Base-by-base conservation (phyloP, 495 filamentous ascomycete species). In the Daldinia decipiens region DNA sequence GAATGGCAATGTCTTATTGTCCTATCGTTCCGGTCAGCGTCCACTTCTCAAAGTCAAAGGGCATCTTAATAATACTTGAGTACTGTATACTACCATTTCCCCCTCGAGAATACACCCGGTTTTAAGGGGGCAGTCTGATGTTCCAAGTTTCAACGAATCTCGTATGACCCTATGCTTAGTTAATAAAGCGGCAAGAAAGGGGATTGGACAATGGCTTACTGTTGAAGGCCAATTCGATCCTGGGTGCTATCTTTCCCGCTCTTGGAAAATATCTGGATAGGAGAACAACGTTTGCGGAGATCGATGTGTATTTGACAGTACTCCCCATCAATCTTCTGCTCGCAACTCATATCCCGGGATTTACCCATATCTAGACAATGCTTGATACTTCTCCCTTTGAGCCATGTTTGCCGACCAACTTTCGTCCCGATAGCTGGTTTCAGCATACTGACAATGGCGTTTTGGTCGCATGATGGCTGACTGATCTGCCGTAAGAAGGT, bases 241-340 rank as follows among this genome's bases (percentile, higher is more conserved):
- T 76, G 57, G 0, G 93, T 97, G 7, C 93, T 94, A 67, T 97
- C 92, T 72, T 94, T 95, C 39, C 93, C 93, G 66, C 92, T 94
- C 78, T 97, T 97, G 8, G 92, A 95, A 74, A 96, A 96, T 29
- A 97, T 92, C 51, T 90, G 89, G 8, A 97, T 88, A 32, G 84
- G 82, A 3, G 83, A 60, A 0, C 74, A 73, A 7, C 72, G 72
- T 50, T 86, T 88, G 3, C 81, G 80, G 17, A 93, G 80, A 65
- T 96, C 88, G 21, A 97, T 86, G 65, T 97, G 93, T 27, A 97
- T 89, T 72, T 96, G 92, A 71, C 92, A 94, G 64, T 95, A 95
- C 76, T 95, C 92, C 3, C 93, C 93, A 70, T 97, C 93, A 59
- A 95, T 89, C 76, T 96, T 97, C 39, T 88, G 82, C 70, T 97